Percentiles rank a stretch among this genome's conserved stretches.
phyloP scores from a whole-genome alignment of 108 stramenopile genomes.

The Nitzschia sp. region DNA sequence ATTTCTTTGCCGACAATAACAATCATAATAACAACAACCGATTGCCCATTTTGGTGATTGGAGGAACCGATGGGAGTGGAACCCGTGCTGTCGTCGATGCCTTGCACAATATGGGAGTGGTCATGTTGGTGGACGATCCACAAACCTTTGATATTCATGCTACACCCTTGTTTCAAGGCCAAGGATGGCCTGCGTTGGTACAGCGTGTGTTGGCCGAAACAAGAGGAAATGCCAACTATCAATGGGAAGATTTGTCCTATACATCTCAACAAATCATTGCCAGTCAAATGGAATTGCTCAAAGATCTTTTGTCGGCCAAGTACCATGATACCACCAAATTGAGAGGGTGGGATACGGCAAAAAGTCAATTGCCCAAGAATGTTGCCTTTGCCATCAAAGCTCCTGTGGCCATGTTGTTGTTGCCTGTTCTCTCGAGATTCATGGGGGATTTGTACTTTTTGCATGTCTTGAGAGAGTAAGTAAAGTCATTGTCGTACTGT shows the following conservation, averaged over 20 bases:
- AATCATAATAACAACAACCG: neutral
- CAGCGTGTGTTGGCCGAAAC: constrained; percentile 36
- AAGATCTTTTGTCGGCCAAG: neutral
- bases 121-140: constrained; percentile 64
- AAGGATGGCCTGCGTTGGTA: constrained; percentile 72
- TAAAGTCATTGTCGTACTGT: no score
- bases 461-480: constrained; percentile 73
- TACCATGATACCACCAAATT: neutral
- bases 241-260: constrained; percentile 18
- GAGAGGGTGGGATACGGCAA: neutral
- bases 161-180: constrained; percentile 19
- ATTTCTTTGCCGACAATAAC: neutral
- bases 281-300: constrained; percentile 4
- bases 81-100: constrained; percentile 68
- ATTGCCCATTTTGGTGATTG: constrained; percentile 47
- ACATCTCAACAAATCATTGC: constrained; percentile 13
- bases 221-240: constrained; percentile 21
- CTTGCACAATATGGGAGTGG: constrained; percentile 52
- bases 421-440: constrained; percentile 48
- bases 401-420: constrained; percentile 70
- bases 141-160: constrained; percentile 71
- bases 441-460: constrained; percentile 40
- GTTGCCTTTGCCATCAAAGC: constrained; percentile 71
- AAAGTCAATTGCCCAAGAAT: neutral
- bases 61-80: constrained; percentile 78